A percentile compares a stretch with the other conserved stretches of the same genome.
Evolutionary conservation across 2,329 filamentous ascomycete species (phyloP).

Genomic region (Venturia effusa): DNA sequence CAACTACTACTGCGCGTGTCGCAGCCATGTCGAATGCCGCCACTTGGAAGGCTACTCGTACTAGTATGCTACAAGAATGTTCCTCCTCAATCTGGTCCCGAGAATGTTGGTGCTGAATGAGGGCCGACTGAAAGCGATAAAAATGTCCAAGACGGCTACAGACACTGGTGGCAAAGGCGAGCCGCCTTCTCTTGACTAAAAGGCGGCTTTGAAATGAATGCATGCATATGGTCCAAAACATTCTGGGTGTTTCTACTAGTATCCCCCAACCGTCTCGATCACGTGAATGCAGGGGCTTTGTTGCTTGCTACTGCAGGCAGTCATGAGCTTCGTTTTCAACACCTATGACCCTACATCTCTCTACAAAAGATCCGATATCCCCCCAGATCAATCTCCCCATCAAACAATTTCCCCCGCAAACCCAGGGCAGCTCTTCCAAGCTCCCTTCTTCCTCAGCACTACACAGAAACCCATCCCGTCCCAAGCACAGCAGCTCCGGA

Average conservation of each 20-base stretch:
- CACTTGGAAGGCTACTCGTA: too few relatives aligned
- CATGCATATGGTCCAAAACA: neutral
- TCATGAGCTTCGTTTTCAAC: neutral
- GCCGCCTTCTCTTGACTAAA: neutral
- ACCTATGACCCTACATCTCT: neutral
- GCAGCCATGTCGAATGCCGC: too few relatives aligned
- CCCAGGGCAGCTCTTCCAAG: neutral
- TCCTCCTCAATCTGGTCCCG: neutral
- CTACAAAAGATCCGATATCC: neutral
- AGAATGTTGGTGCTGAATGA: neutral
- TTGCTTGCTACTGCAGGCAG: neutral
- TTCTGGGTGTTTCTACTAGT: neutral
- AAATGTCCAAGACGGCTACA: neutral
- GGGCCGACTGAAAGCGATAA: neutral
- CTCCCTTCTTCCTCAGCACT: neutral
- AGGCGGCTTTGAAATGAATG: neutral
- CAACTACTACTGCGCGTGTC: too few relatives aligned
- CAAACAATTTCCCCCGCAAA: neutral
- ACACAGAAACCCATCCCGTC: neutral
- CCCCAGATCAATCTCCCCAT: neutral
- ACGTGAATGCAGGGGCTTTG: neutral
- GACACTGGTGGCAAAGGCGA: neutral
- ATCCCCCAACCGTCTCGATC: too few relatives aligned
- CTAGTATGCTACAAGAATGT: too few relatives aligned
- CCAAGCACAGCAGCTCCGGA: neutral